Evolutionary conservation across 2,329 filamentous ascomycete species (phyloP), one percentile per base, ranked within the genome.

Genomic region (Sodiomyces alkalinus): DNA sequence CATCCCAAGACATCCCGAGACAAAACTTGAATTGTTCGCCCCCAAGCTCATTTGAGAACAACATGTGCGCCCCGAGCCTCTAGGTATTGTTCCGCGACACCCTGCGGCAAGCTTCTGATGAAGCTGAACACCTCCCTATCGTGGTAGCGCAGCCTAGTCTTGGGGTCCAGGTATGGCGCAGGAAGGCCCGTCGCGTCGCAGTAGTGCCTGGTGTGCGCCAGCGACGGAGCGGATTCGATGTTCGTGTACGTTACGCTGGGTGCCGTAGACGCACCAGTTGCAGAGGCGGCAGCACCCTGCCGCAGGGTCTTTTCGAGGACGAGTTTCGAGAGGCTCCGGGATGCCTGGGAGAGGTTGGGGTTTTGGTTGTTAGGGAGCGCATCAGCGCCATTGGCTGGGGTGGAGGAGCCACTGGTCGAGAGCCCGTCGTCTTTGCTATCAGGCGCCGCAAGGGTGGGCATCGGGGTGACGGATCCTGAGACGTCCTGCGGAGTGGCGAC

Each of bases 181-280:
- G 82, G 73, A 39, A 98, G 58, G 2, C 90, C 92, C 1, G 90
- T 98, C 43, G 98, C 70, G 52, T 98, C 92, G 60, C 90, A 98
- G 55, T 96, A 98, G 44, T 79, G 80, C 53, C 77, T 85, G 47
- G 81, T 71, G 40, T 83, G 79, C 28, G 78, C 78, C 43, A 96
- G 60, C 33, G 80, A 90, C 21, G 90, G 90, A 3, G 90, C 87
- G 26, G 82, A 85, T 52, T 96, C 90, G 37, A 98, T 92, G 48
- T 94, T 96, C 6, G 83, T 93, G 52, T 96, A 98, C 1, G 90
- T 94, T 18, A 80, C 80, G 18, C 67, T 70, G 0, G 80, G 81
- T 0, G 76, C 78, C 6, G 60, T 58, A 2, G 90, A 94, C 0
- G 79, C 80, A 0, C 75, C 78, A 5, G 60, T 58, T 1, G 42